phyloP scores from a whole-genome alignment of 495 filamentous ascomycete species.

The Massariosphaeria phaeospora region DNA sequence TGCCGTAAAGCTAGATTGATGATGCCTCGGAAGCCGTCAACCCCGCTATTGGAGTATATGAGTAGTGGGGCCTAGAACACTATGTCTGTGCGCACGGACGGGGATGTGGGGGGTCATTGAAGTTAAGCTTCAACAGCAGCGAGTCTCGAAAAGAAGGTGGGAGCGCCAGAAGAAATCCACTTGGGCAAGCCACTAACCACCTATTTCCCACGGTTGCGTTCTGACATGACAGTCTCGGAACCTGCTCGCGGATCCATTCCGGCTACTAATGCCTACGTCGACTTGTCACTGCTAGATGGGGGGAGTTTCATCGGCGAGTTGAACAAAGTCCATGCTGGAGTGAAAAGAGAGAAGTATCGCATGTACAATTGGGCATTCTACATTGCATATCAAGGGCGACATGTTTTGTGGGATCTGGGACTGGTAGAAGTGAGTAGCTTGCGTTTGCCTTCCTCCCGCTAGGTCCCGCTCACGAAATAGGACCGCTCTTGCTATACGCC shows the following conservation, averaged over 20 bases:
- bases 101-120: slow-evolving; percentile 20
- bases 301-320: slow-evolving; percentile 27
- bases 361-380: slow-evolving; percentile 33
- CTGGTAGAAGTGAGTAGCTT: slow-evolving; percentile 20
- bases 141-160: background rate
- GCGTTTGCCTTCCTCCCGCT: too few relatives aligned
- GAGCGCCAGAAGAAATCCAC: slow-evolving; percentile 6
- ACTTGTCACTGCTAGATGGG: slow-evolving; percentile 26
- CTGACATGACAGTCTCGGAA: slow-evolving; percentile 16
- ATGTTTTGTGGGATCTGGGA: slow-evolving; percentile 29
- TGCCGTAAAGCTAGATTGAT: slow-evolving; percentile 9
- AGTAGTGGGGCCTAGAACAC: slow-evolving; percentile 18
- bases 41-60: slow-evolving; percentile 26
- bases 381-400: slow-evolving; percentile 23
- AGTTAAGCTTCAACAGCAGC: background rate
- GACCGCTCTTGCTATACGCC: slow-evolving; percentile 29
- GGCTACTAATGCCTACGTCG: slow-evolving; percentile 19
- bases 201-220: slow-evolving; percentile 9
- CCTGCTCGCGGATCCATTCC: slow-evolving; percentile 9
- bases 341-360: slow-evolving; percentile 14
- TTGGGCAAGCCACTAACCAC: slow-evolving; percentile 7
- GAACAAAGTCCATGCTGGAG: slow-evolving; percentile 20
- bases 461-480: slow-evolving; percentile 3
- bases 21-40: slow-evolving; percentile 10
- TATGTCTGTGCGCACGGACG: slow-evolving; percentile 20